Base-by-base conservation (phyloP, 108 stramenopile species). In the Craspedostauros australis region DNA sequence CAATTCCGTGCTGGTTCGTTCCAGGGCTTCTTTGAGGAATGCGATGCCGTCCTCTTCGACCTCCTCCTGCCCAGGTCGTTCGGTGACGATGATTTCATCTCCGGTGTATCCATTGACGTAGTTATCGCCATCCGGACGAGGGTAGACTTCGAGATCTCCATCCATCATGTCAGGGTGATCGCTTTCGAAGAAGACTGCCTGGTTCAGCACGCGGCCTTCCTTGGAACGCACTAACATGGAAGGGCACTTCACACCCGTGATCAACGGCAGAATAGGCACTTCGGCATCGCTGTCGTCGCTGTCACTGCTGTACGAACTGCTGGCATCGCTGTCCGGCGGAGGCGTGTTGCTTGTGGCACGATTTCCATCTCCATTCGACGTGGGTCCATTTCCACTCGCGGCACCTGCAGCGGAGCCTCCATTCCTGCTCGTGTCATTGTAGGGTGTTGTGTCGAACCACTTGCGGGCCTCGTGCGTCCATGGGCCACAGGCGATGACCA, bases 111-210 rank as follows among this genome's bases (percentile, higher is more conserved):
- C 79, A 29, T 70, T 75, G 6, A 75, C 66, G 55, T 76, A 80
- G 3, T 50, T 48, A 52, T 71, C 73, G 20, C 76, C 76, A 47
- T 82, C 76, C 5, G 74, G 74, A 14, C 81, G 50, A 22, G 81
- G 81, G 38, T 82, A 82, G 3, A 82, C 77, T 44, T 82, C 81
- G 11, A 73, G 60, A 46, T 68, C 73, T 1, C 66, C 73, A 26
- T 63, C 34, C 12, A 65, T 73, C 9, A 57, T 46, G 0, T 31
- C 18, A 20, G 24, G 24, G 4, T 29, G 50, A 0, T 54, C 39
- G 11, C 20, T 28, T 33, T 66, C 62, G 44, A 80, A 80, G 38
- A 80, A 80, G 2, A 80, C 75, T 20, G 79, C 71, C 49, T 80
- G 70, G 27, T 38, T 55, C 3, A 75, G 53, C 0, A 74, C 54